Base-by-base conservation (phyloP, 208 protist genomes). In the Trypanosoma lewisi region DNA sequence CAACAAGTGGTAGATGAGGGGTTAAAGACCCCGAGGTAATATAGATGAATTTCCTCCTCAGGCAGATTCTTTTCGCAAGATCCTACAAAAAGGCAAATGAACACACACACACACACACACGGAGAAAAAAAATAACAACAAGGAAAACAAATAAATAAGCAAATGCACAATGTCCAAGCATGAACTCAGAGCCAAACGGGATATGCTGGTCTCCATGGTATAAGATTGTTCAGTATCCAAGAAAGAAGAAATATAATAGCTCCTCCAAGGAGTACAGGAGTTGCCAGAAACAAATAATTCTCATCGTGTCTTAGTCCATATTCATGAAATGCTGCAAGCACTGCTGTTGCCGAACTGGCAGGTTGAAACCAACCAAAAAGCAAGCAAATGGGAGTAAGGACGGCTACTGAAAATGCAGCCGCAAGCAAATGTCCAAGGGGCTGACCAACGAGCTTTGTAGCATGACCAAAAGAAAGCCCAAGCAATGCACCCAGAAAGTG, bases 191-290 rank as follows among this genome's bases (percentile, higher is more conserved):
- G 64, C 77, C 78, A 87, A 31, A 84, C 53, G 11, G 80, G 82
- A 64, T 92, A 89, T 61, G 70, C 73, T 53, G 70, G 73, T n/a
- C 85, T 49, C 80, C 85, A 92, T 12, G 82, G 82, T 5, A 86
- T 57, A 4, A 77, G 14, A 60, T 92, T 85, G 57, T 87, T 87
- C 12, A 85, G 42, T 4, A 85, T 1, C 67, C 78, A 75, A 0
- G 67, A 80, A 1, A 82, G 21, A 25, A 86, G 67, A 6, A 87
- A 71, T 34, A 89, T 75, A 31, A 92, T 72, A 9, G 42, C 60
- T 0, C 68, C 70, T 2, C 80, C 80, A 14, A 89, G 30, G 30
- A 77, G 53, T 2, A 80, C 80, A 8, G 82, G 77, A 4, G 77
- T 67, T 21, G 82, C 70, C 47, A 89, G 50, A 55, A 86, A 89